A percentile compares a stretch with the other conserved stretches of the same genome.
Conservation (phyloP, 2,329 filamentous ascomycete species). For the Fusarium tuaranense region DNA sequence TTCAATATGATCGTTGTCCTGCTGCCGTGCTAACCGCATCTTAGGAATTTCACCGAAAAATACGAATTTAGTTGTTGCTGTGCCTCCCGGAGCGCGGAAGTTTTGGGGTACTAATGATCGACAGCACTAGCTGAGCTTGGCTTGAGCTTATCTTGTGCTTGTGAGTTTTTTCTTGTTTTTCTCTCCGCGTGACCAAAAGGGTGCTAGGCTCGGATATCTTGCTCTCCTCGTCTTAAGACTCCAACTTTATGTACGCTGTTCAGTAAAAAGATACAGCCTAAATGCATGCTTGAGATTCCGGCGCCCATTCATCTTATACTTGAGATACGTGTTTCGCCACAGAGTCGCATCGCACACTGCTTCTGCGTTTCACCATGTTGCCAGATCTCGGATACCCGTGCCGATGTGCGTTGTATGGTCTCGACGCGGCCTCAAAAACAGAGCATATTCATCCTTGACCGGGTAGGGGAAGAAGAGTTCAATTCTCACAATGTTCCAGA, state of each 20-base stretch:
- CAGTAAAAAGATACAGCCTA: neutral
- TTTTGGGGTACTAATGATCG: slow-evolving; percentile 10
- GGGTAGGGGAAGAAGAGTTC: neutral
- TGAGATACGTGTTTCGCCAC: neutral
- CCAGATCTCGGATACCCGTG: slow-evolving; percentile 8
- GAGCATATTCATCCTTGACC: neutral
- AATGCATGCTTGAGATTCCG: neutral
- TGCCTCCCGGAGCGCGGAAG: neutral
- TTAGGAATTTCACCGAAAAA: neutral
- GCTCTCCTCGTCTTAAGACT: neutral
- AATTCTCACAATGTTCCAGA: slow-evolving; percentile 16
- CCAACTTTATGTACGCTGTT: no score
- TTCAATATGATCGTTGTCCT: neutral
- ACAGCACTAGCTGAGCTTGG: slow-evolving; percentile 8
- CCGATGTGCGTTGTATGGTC: neutral
- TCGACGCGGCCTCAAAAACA: no score
- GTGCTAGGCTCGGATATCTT: neutral
- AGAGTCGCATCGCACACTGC: neutral
- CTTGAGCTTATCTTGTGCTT: slow-evolving; percentile 19
- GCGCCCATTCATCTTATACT: neutral
- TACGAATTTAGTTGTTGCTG: neutral
- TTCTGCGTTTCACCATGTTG: neutral
- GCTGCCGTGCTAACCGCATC: slow-evolving; percentile 33
- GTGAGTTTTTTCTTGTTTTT: neutral
- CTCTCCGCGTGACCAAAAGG: neutral